Evolutionary conservation across 2,329 filamentous ascomycete genomes (phyloP), one percentile per base, ranked within the genome.

Genomic region (Parascedosporium putredinis): DNA sequence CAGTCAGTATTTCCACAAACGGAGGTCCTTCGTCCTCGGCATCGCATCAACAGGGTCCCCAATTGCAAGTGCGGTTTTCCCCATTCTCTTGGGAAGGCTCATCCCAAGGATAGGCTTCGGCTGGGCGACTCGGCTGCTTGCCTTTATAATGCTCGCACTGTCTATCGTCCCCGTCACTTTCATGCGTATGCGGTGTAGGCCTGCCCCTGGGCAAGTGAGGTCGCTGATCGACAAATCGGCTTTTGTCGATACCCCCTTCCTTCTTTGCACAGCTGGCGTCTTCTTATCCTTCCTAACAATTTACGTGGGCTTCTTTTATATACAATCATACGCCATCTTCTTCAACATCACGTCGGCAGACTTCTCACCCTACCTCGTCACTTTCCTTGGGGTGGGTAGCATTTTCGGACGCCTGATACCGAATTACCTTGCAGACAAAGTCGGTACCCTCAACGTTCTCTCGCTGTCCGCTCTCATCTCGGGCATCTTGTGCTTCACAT

Each of bases 31-130:
- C 33, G 61, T 60, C 53, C 57, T 64, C 33, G 64, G 64, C 34
- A 55, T 65, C 40, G 52, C 59, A 22, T 57, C 62, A 0, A 59
- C 62, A 7, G 67, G 67, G 2, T 66, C 62, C 2, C 64, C 63
- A 12, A 50, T 70, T 14, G 66, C 62, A 49, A 71, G 72, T 9
- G 67, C 74, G 45, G 43, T 60, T 20, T 60, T 60, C 46, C 60
- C 54, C n/a, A 56, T 67, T 46, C 61, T 67, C 47, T 67, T 72
- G 46, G 59, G 60, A 10, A 64, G 62, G 54, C 63, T 76, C 3
- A 67, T 74, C 54, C 63, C 65, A n/a, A 58, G 59, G 16, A 67
- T 81, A 49, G 77, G 77, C 25, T 83, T 81, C 59, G 63, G 64
- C 43, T 79, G 75, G 75, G 66, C 74, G 5, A 68, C 65, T 4